A percentile compares a stretch with the other conserved stretches of the same genome.
Conservation (phyloP, 805 yeast genomes). For the Suhomyces sp. region DNA sequence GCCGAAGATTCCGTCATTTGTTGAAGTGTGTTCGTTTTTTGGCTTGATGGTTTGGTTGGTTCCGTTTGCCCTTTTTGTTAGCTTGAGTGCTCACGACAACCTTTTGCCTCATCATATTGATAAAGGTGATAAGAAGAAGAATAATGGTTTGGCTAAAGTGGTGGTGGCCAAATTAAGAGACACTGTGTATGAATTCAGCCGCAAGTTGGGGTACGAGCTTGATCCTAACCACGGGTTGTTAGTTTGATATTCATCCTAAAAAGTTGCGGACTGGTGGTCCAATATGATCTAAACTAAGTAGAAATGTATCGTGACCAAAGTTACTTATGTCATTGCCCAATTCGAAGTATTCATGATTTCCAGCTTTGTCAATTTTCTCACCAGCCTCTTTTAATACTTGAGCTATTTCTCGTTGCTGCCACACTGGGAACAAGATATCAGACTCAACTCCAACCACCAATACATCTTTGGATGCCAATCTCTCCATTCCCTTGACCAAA, state of each 20-base stretch:
- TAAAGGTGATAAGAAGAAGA: slow-evolving; percentile 29
- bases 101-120: slow-evolving; percentile 60
- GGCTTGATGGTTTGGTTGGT: slow-evolving; percentile 92
- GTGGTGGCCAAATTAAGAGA: slow-evolving; percentile 54
- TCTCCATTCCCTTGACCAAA: slow-evolving; percentile 60
- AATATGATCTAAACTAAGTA: slow-evolving; percentile 72
- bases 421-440: slow-evolving; percentile 85
- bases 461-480: slow-evolving; percentile 60
- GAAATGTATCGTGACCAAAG: slow-evolving; percentile 90
- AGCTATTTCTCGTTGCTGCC: slow-evolving; percentile 88
- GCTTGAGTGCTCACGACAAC: slow-evolving; percentile 88
- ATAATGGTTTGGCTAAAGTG: slow-evolving; percentile 63
- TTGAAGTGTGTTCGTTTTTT: slow-evolving; percentile 92
- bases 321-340: slow-evolving; percentile 72
- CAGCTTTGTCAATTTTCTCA: slow-evolving; percentile 20
- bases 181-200: slow-evolving; percentile 42
- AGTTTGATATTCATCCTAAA: slow-evolving; percentile 35
- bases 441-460: slow-evolving; percentile 90
- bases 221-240: slow-evolving; percentile 48
- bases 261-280: slow-evolving; percentile 74
- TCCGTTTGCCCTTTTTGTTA: slow-evolving; percentile 88
- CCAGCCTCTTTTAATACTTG: slow-evolving; percentile 47
- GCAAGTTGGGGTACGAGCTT: slow-evolving; percentile 62
- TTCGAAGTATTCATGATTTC: slow-evolving; percentile 53
- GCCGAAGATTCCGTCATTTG: slow-evolving; percentile 72